These are phyloP conservation scores for Mycosphaerella arachidis DNA, from an alignment of 2,329 filamentous ascomycete genomes.

Conservation along the genomic window DNA sequence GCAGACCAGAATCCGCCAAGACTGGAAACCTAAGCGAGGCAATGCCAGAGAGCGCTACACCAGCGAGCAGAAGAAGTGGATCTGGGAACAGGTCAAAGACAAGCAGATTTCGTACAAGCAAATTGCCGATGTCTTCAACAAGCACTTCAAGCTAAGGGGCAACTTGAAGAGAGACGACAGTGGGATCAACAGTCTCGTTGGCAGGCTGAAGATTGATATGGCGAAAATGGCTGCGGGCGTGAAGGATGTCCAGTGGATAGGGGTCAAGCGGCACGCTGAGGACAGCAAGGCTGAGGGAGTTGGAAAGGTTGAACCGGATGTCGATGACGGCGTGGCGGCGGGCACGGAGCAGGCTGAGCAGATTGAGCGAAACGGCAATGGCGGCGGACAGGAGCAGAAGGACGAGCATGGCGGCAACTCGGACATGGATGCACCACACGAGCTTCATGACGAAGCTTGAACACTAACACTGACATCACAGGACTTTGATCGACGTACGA, in stretches of 20 bases:
- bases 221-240: background rate
- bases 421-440: background rate
- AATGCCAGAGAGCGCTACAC: constrained; percentile 54
- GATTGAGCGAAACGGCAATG: background rate
- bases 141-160: background rate
- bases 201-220: background rate
- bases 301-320: background rate
- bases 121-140: background rate
- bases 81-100: background rate
- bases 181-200: background rate
- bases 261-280: background rate
- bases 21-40: constrained; percentile 47
- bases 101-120: background rate
- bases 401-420: background rate
- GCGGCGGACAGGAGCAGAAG: background rate
- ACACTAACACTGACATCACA: background rate
- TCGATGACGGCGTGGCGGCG: background rate
- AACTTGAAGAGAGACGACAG: background rate
- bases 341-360: background rate
- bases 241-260: background rate
- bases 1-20: constrained; percentile 14
- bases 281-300: background rate
- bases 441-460: background rate
- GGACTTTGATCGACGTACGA: background rate
- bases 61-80: constrained; percentile 41